These are phyloP conservation scores for Theileria luwenshuni DNA, from an alignment of 169 alveolate species.

Conservation along the genomic window DNA sequence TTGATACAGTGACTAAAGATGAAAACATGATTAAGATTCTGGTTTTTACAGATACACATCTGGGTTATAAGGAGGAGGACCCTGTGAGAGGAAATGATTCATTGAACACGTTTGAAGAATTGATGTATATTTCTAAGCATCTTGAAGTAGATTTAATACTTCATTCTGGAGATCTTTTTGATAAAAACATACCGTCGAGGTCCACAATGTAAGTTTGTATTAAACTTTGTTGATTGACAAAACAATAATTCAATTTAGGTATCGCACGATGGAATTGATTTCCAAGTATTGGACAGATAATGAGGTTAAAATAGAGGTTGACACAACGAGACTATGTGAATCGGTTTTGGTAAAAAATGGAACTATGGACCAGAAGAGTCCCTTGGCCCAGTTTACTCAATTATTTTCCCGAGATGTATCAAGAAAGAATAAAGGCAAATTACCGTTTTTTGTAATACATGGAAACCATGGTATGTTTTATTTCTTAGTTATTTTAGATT, in stretches of 20 bases:
- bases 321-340: conserved; percentile 1
- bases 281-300: conserved; percentile 70
- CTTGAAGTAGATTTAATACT: conserved; percentile 88
- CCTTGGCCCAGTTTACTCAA: not conserved
- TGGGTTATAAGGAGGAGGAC: conserved; percentile 93
- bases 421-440: conserved; percentile 1
- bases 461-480: conserved; percentile 58
- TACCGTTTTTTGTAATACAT: conserved; percentile 66
- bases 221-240: not conserved
- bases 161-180: conserved; percentile 95
- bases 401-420: not conserved
- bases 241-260: conserved; percentile 43
- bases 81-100: conserved; percentile 87
- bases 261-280: conserved; percentile 70
- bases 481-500: too few species aligned
- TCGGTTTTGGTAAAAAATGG: not conserved
- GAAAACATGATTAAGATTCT: conserved; percentile 80
- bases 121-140: conserved; percentile 83
- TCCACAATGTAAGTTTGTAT: conserved; percentile 24
- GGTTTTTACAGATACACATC: conserved; percentile 93
- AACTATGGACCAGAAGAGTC: not conserved
- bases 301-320: not conserved
- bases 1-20: conserved; percentile 26
- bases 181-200: conserved; percentile 90
- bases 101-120: conserved; percentile 92